Percentiles rank a stretch among this genome's conserved stretches.
phyloP scores from a whole-genome alignment of 176 grass and related monocot genomes.

The Guadua angustifolia region DNA sequence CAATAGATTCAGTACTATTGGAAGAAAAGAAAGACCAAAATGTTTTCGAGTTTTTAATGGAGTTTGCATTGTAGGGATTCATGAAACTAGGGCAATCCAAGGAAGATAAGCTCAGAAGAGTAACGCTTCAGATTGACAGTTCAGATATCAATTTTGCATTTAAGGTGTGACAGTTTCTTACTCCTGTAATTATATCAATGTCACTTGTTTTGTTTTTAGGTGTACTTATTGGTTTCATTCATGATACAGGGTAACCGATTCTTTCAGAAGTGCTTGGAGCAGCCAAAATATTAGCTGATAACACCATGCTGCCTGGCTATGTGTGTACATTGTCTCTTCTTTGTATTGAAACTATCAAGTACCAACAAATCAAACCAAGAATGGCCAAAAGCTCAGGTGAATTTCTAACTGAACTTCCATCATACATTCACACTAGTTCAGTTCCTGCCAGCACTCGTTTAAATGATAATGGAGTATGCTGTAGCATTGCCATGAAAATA shows the following conservation, averaged over 20 bases:
- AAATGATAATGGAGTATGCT: neutral
- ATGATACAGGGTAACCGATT: no score
- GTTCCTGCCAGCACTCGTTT: neutral
- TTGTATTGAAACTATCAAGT: conserved; percentile 1
- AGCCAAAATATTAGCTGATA: conserved; percentile 34
- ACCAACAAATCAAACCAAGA: conserved; percentile 3
- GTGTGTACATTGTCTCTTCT: neutral
- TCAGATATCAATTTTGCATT: conserved; percentile 92
- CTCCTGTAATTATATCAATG: no score
- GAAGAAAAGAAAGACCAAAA: conserved; percentile 3
- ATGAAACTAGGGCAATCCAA: conserved; percentile 75
- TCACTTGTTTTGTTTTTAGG: no score
- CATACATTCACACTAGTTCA: neutral
- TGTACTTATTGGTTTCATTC: no score
- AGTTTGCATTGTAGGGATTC: conserved; percentile 64
- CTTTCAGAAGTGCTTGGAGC: no score
- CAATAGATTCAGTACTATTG: conserved; percentile 1
- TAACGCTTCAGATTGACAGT: conserved; percentile 74
- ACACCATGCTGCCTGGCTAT: neutral
- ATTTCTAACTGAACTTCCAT: neutral
- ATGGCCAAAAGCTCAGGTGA: conserved; percentile 37
- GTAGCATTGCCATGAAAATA: neutral
- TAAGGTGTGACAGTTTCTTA: conserved; percentile 58
- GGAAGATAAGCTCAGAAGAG: conserved; percentile 75
- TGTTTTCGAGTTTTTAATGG: conserved; percentile 21